Conservation (phyloP, 805 yeast species). For the Ogataea angusta region DNA sequence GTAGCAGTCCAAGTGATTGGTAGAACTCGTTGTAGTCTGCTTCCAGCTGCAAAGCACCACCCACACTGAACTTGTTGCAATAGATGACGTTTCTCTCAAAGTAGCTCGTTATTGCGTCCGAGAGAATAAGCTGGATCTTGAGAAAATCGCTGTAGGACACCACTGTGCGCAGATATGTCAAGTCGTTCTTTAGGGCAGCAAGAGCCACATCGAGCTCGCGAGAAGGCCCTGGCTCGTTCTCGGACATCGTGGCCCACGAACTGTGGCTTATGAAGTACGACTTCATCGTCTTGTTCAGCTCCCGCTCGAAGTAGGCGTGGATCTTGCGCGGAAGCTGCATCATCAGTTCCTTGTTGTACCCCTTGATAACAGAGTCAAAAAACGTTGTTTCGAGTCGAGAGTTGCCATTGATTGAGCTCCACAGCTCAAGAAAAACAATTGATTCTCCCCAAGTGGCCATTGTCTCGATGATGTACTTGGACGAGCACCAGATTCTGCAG, state of each 20-base stretch:
- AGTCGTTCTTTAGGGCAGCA: slow-evolving; percentile 25
- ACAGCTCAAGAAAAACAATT: slow-evolving; percentile 39
- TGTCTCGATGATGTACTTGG: slow-evolving; percentile 34
- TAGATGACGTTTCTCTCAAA: slow-evolving; percentile 38
- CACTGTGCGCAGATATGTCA: slow-evolving; percentile 30
- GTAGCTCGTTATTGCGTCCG: slow-evolving; percentile 32
- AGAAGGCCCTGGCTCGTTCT: slow-evolving; percentile 11
- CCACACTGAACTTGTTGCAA: slow-evolving; percentile 34
- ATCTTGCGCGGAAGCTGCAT: slow-evolving; percentile 30
- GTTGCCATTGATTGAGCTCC: slow-evolving; percentile 32
- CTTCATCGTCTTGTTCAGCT: slow-evolving; percentile 36
- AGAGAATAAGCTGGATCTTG: slow-evolving; percentile 25
- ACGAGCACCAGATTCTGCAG: slow-evolving; percentile 39
- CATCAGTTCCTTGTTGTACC: slow-evolving; percentile 34
- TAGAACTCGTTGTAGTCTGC: slow-evolving; percentile 34
- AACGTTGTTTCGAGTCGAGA: slow-evolving; percentile 34
- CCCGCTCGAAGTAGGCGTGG: slow-evolving; percentile 33
- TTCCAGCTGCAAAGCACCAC: slow-evolving; percentile 35
- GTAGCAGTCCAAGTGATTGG: slow-evolving; percentile 21
- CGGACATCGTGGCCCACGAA: slow-evolving; percentile 25
- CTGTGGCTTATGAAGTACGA: slow-evolving; percentile 32
- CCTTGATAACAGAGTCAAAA: slow-evolving; percentile 41
- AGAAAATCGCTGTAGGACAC: slow-evolving; percentile 31
- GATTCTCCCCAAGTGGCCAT: slow-evolving; percentile 44
- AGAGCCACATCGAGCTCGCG: slow-evolving; percentile 27